A percentile compares a stretch with the other conserved stretches of the same genome.
These are phyloP conservation scores for Immersiella caudata DNA, from an alignment of 495 filamentous ascomycete genomes.

Conservation along the genomic window DNA sequence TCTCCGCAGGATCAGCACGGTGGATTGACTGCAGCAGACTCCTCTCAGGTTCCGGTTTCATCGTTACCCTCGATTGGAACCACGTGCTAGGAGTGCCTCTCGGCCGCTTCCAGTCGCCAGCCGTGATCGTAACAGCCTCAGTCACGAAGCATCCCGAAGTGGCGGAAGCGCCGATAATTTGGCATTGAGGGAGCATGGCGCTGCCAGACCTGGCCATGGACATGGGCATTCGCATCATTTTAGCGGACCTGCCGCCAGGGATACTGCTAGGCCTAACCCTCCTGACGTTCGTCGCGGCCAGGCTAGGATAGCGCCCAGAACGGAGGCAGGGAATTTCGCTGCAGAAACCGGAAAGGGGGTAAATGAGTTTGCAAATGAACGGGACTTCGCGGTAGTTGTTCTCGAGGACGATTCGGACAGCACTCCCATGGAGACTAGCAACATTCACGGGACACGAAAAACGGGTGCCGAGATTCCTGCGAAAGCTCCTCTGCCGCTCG, in stretches of 20 bases:
- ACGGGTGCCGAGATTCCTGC: neutral
- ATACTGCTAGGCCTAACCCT: neutral
- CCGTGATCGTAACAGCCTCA: neutral
- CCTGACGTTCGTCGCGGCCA: neutral
- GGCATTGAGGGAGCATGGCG: neutral
- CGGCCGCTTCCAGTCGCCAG: neutral
- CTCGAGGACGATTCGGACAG: constrained; percentile 25
- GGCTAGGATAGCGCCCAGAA: neutral
- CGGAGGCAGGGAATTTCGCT: neutral
- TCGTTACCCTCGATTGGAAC: neutral
- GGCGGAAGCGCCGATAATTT: neutral
- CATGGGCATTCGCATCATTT: neutral
- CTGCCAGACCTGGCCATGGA: neutral
- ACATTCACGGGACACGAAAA: neutral
- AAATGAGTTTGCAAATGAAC: too few relatives aligned
- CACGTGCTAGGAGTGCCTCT: neutral
- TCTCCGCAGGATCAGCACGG: constrained; percentile 10
- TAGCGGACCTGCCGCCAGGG: neutral
- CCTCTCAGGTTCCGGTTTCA: neutral
- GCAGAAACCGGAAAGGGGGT: neutral
- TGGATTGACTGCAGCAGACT: neutral
- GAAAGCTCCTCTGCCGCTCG: neutral
- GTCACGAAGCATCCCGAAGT: neutral
- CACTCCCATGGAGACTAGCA: neutral
- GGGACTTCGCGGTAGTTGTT: constrained; percentile 3